These are phyloP conservation scores for Colletotrichum sp. DNA, from an alignment of 2,329 filamentous ascomycete species.

Conservation along the genomic window DNA sequence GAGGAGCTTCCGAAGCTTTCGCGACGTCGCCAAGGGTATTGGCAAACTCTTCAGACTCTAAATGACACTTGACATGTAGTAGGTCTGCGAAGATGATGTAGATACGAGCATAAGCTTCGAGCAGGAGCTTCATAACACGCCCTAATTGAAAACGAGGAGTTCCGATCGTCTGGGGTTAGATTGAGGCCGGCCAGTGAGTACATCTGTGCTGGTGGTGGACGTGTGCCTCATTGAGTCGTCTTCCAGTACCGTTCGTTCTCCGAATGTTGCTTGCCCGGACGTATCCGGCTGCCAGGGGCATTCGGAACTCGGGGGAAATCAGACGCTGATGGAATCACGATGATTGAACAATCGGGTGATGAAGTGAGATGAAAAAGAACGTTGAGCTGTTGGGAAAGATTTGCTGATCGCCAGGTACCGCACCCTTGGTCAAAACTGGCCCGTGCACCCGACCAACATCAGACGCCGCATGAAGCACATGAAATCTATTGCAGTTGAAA, in stretches of 20 bases:
- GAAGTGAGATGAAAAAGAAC: neutral
- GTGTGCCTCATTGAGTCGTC: neutral
- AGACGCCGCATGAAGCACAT: neutral
- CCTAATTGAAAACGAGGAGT: neutral
- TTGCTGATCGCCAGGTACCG: neutral
- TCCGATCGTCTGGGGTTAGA: neutral
- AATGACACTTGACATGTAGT: slow-evolving; percentile 1
- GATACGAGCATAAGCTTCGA: neutral
- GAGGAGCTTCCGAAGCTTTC: neutral
- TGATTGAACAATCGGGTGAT: neutral
- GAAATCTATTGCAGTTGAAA: neutral
- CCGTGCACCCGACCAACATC: neutral
- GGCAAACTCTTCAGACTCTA: neutral
- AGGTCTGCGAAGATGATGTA: neutral
- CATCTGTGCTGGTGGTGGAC: neutral
- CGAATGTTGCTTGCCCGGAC: neutral
- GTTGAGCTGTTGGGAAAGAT: neutral
- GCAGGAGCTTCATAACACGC: neutral
- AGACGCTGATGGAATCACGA: neutral
- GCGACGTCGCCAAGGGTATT: slow-evolving; percentile 8
- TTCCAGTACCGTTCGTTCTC: neutral
- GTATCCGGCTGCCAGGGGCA: neutral
- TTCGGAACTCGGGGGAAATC: neutral
- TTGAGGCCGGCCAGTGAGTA: neutral
- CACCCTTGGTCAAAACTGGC: neutral